Conservation (phyloP, 2,329 filamentous ascomycete species). For the Cladophialophora exuberans region DNA sequence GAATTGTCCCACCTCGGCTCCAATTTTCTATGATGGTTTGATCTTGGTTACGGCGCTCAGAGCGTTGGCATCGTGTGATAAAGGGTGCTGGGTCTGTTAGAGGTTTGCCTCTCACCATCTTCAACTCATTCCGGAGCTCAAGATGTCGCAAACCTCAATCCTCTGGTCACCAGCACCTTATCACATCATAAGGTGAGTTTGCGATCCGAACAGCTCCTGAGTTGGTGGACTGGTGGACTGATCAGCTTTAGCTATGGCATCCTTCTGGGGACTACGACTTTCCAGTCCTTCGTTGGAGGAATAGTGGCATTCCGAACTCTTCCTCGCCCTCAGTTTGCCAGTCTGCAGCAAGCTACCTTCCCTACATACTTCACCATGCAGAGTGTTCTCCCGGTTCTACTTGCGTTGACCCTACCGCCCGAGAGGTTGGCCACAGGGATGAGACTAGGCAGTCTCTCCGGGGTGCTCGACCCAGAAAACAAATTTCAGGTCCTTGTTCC, state of each 20-base stretch:
- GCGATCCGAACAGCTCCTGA: not conserved
- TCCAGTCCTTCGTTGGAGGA: constrained; percentile 72
- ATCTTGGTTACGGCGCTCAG: too few relatives aligned
- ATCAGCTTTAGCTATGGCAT: constrained; percentile 72
- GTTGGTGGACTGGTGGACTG: not conserved
- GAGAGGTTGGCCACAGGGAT: constrained; percentile 44
- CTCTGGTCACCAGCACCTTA: constrained; percentile 71
- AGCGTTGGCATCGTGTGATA: too few relatives aligned
- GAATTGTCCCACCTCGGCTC: too few relatives aligned
- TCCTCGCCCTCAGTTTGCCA: constrained; percentile 77
- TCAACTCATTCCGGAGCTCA: too few relatives aligned
- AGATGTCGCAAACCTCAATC: constrained; percentile 48
- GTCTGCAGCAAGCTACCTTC: constrained; percentile 79
- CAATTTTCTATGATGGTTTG: too few relatives aligned
- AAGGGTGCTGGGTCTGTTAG: too few relatives aligned
- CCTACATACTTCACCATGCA: constrained; percentile 89
- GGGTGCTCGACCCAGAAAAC: constrained; percentile 64
- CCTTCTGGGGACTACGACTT: constrained; percentile 82
- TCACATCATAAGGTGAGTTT: constrained; percentile 71
- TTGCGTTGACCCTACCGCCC: constrained; percentile 82
- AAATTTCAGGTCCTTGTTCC: constrained; percentile 69
- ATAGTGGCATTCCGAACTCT: constrained; percentile 77
- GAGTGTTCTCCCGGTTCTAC: constrained; percentile 69
- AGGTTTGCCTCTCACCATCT: too few relatives aligned
- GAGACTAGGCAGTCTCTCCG: constrained; percentile 51